Evolutionary conservation across 257 asterid species (phyloP).

Genomic region (Ophiorrhiza pumila): DNA sequence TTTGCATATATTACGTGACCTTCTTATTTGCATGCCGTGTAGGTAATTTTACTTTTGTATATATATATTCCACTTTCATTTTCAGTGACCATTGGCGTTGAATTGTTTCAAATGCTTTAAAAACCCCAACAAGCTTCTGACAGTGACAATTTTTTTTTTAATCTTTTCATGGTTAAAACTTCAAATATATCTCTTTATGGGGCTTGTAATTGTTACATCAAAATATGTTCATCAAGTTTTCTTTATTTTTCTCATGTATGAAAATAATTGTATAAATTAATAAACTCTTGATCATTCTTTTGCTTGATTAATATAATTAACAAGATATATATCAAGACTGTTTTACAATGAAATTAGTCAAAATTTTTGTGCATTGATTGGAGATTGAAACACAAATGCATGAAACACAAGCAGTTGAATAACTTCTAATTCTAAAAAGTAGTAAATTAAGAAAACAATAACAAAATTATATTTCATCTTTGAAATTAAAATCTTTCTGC

Average conservation of each 20-base stretch:
- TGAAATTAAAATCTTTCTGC: too few species aligned
- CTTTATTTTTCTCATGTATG: neutral
- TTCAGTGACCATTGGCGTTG: neutral
- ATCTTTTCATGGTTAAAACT: neutral
- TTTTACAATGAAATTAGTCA: too few species aligned
- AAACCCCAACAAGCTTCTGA: neutral
- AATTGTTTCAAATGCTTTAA: neutral
- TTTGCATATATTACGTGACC: neutral
- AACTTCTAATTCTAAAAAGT: too few species aligned
- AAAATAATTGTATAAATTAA: neutral
- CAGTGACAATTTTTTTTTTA: too few species aligned
- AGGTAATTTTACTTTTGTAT: neutral
- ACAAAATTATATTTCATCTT: too few species aligned
- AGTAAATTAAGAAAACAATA: too few species aligned
- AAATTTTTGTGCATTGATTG: too few species aligned
- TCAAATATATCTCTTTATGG: neutral
- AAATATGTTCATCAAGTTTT: neutral
- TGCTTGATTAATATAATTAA: too few species aligned
- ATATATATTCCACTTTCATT: neutral
- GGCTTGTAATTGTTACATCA: neutral
- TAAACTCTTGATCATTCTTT: too few species aligned
- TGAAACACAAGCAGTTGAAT: too few species aligned
- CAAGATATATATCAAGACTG: too few species aligned
- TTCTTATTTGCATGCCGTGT: neutral
- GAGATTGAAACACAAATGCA: too few species aligned